Evolutionary conservation across 2,329 filamentous ascomycete species (phyloP), one percentile per base, ranked within the genome.

Genomic region (Ophiostoma piceae): DNA sequence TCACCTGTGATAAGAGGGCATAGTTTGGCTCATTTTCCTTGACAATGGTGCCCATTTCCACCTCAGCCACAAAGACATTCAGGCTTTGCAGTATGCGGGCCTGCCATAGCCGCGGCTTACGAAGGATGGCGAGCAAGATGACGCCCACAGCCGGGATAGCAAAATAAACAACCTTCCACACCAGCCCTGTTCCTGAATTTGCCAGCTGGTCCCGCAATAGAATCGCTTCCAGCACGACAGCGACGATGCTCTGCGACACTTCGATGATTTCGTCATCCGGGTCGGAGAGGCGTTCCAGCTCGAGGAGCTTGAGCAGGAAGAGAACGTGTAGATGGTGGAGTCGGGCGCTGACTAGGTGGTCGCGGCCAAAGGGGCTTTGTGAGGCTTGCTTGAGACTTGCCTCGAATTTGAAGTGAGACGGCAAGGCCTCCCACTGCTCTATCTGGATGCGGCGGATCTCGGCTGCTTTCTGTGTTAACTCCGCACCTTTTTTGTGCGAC

Each of bases 1-100:
- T 66, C n/a, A 66, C 65, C 39, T 66, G 65, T 47, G 65, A 66
- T 19, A 66, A 22, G 6, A 66, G 37, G 12, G 65, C 65, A 47
- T 66, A 66, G 39, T 66, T 66, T n/a, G 65, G 65, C 26, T 66
- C 65, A n/a, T 66, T 66, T 39, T 66, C 65, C n/a, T 66, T 66
- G 4, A 66, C 65, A n/a, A 66, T 39, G 6, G 65, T 66, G 12
- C 65, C 65, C 65, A 66, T 66, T 19, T 66, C 65, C 12, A 66
- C 37, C 35, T 66, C 65, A 9, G 65, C 65, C 3, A 66, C 65
- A 26, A 66, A 66, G 6, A 66, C 65, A 32, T 39, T 66, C 12
- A 66, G 65, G 26, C 65, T 66, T 22, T 66, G 65, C 12, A 66
- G 39, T 41, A 66, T 29, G 12, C 65, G 65, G 4, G 65, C 39